A percentile compares a stretch with the other conserved stretches of the same genome.
These are phyloP conservation scores for Castanea crenata DNA, from an alignment of 306 rosid species.

Conservation along the genomic window DNA sequence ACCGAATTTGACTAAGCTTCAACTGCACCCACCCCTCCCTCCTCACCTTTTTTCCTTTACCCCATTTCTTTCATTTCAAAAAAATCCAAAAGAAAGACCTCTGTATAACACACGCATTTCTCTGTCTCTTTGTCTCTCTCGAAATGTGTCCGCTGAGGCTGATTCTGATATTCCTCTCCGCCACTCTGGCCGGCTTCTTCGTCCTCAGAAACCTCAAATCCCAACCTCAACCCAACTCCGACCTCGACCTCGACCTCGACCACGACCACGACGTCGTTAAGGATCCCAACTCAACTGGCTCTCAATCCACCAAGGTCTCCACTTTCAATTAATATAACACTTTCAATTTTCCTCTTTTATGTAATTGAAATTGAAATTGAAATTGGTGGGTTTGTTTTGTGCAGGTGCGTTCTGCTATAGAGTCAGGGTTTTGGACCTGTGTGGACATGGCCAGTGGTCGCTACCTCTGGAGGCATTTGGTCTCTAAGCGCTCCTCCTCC, in stretches of 20 bases:
- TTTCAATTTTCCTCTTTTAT: no score
- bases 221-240: slow-evolving; percentile 14
- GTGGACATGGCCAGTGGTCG: slow-evolving; percentile 98
- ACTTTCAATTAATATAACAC: background rate
- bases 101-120: background rate
- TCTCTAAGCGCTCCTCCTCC: slow-evolving; percentile 34
- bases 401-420: slow-evolving; percentile 58
- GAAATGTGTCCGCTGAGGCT: slow-evolving; percentile 83
- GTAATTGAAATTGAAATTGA: no score
- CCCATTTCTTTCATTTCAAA: no score
- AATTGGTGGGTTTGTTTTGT: background rate
- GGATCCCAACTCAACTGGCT: slow-evolving; percentile 5
- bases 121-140: background rate
- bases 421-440: slow-evolving; percentile 76
- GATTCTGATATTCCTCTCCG: slow-evolving; percentile 83
- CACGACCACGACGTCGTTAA: slow-evolving; percentile 30
- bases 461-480: slow-evolving; percentile 85
- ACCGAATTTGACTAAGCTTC: slow-evolving; percentile 26
- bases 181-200: slow-evolving; percentile 94
- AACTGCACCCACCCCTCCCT: slow-evolving; percentile 20
- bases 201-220: slow-evolving; percentile 79
- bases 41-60: background rate
- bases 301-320: slow-evolving; percentile 36
- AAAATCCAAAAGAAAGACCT: background rate
- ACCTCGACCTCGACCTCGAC: slow-evolving; percentile 1